phyloP scores from a whole-genome alignment of 2,329 filamentous ascomycete genomes.

The Stemphylium lycopersici region DNA sequence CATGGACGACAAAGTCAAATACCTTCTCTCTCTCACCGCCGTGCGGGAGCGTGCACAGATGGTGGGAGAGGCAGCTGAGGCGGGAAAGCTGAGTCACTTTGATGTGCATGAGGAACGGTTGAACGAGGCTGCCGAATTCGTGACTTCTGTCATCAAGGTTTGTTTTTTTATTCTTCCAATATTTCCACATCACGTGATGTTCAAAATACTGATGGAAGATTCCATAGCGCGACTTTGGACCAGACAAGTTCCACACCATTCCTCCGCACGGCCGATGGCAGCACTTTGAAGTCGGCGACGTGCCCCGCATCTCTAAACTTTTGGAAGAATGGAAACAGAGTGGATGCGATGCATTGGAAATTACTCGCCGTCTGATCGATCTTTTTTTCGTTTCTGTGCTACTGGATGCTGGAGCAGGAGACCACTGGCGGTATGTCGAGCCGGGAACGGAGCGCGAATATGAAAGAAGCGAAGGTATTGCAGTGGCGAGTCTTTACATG shows the following conservation, averaged over 20 bases:
- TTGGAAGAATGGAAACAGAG: conserved; percentile 64
- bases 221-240: conserved; percentile 68
- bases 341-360: conserved; percentile 69
- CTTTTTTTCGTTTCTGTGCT: conserved; percentile 80
- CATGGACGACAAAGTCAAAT: conserved; percentile 34
- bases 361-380: conserved; percentile 75
- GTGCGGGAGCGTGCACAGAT: conserved; percentile 36
- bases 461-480: conserved; percentile 83
- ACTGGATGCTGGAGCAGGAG: conserved; percentile 85
- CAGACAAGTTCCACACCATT: conserved; percentile 56
- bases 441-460: conserved; percentile 80
- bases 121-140: conserved; percentile 77
- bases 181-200: not conserved
- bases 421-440: conserved; percentile 87
- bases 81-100: conserved; percentile 72
- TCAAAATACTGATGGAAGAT: not conserved
- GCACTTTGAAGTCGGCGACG: conserved; percentile 77
- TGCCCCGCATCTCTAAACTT: conserved; percentile 72
- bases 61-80: conserved; percentile 33
- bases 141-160: conserved; percentile 89
- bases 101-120: conserved; percentile 84
- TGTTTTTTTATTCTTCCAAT: not conserved
- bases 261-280: conserved; percentile 83
- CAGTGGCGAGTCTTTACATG: conserved; percentile 80
- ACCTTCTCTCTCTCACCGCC: conserved; percentile 34